These are phyloP conservation scores for Leptodontidium sp. DNA, from an alignment of 2,329 filamentous ascomycete species.

Conservation along the genomic window DNA sequence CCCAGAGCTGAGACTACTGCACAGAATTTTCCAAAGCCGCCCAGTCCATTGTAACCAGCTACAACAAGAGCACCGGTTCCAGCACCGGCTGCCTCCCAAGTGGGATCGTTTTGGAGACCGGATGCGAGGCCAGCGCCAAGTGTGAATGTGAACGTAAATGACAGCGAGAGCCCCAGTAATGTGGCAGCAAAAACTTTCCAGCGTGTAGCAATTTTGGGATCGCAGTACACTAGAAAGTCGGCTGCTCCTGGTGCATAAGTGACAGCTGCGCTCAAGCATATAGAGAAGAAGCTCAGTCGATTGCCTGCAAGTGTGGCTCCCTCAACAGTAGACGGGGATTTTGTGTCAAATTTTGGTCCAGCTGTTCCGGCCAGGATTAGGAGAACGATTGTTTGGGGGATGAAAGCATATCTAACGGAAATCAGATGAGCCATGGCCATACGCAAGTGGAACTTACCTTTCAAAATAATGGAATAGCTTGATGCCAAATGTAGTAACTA, in stretches of 20 bases:
- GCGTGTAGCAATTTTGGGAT: conserved; percentile 52
- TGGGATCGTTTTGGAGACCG: conserved; percentile 58
- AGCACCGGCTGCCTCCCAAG: conserved; percentile 65
- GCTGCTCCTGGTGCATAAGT: conserved; percentile 70
- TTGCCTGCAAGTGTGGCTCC: conserved; percentile 61
- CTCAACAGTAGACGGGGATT: conserved; percentile 59
- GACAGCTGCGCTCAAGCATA: conserved; percentile 70
- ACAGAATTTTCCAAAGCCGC: conserved; percentile 72
- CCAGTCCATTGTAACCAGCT: conserved; percentile 65
- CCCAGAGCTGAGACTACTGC: conserved; percentile 70
- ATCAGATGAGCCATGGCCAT: not conserved
- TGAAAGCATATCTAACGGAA: conserved; percentile 62
- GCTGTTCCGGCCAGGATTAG: conserved; percentile 69
- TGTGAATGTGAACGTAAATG: conserved; percentile 68
- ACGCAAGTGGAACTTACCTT: conserved; percentile 50
- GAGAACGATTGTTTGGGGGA: conserved; percentile 68
- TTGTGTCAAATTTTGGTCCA: conserved; percentile 64
- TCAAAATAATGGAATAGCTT: conserved; percentile 74
- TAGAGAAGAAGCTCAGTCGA: conserved; percentile 73
- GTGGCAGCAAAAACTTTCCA: conserved; percentile 64
- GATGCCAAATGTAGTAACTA: conserved; percentile 73
- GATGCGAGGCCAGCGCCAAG: conserved; percentile 69
- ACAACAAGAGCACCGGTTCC: conserved; percentile 72
- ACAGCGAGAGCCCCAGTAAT: conserved; percentile 61
- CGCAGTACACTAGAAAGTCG: conserved; percentile 74